phyloP scores from a whole-genome alignment of 495 filamentous ascomycete species.

The Aspergillus heteromorphus region DNA sequence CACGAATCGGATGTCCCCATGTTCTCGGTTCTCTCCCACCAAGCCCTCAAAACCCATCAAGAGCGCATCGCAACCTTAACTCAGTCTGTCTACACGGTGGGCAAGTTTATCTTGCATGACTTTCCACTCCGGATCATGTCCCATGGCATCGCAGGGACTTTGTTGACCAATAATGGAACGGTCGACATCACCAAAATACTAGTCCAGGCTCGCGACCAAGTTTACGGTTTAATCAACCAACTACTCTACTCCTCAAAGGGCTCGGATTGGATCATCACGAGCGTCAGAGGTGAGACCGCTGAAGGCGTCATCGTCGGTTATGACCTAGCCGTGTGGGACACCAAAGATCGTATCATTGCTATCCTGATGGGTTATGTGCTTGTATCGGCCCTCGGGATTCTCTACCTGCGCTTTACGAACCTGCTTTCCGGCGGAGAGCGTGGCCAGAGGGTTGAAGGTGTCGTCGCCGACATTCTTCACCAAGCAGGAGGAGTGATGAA shows the following conservation, averaged over 20 bases:
- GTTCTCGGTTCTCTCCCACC: slow-evolving; percentile 58
- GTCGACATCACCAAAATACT: slow-evolving; percentile 12
- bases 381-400: slow-evolving; percentile 62
- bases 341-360: slow-evolving; percentile 70
- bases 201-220: slow-evolving; percentile 14
- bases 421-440: slow-evolving; percentile 60
- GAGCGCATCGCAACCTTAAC: slow-evolving; percentile 28
- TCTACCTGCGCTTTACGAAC: slow-evolving; percentile 68
- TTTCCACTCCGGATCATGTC: slow-evolving; percentile 33
- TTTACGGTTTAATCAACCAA: slow-evolving; percentile 17
- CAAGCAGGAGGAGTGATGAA: slow-evolving; percentile 97
- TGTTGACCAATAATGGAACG: slow-evolving; percentile 16
- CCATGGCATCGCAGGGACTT: slow-evolving; percentile 17
- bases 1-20: slow-evolving; percentile 53
- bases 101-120: slow-evolving; percentile 35
- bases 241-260: slow-evolving; percentile 19
- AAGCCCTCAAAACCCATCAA: slow-evolving; percentile 48
- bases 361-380: slow-evolving; percentile 76
- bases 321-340: slow-evolving; percentile 68
- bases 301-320: slow-evolving; percentile 43
- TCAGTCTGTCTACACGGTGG: slow-evolving; percentile 12
- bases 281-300: slow-evolving; percentile 16
- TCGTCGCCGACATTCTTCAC: slow-evolving; percentile 74
- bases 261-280: slow-evolving; percentile 23
- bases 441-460: slow-evolving; percentile 67